Base-by-base conservation (phyloP, 108 stramenopile genomes). In the Cyclotella baltica region DNA sequence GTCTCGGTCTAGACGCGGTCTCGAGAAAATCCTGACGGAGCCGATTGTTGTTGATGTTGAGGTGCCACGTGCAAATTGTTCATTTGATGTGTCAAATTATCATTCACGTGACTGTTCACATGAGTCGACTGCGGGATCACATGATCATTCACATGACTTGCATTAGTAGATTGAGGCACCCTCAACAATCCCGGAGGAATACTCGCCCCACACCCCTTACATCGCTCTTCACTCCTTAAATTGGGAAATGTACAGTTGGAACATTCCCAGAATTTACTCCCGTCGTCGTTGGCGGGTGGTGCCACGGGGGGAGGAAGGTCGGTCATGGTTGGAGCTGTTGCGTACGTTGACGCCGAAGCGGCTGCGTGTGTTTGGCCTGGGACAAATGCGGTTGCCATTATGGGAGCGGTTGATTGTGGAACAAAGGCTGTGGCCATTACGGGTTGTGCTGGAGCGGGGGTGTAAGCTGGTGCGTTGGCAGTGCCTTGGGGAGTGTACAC, bases 351-450 rank as follows among this genome's bases (percentile, higher is more conserved):
- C 6, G 31, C 35, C 5, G 61, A 35, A 16, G n/a, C n/a, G n/a
- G n/a, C n/a, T n/a, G n/a, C n/a, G n/a, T 1, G 0, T 3, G 31
- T 3, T 34, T 18, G 15, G 31, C 31, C 27, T 5, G 55, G 11
- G 11, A 56, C 55, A 62, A 11, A 62, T 15, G 75, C 75, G 29
- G 65, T 66, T 11, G 75, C 75, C 8, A 47, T 22, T 27, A 76
- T 65, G 11, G 75, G 75, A 19, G 53, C 28, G 1, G 57, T 22
- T 11, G 56, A 8, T 30, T 40, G 59, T 29, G 76, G 37, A 19
- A 70, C 76, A 18, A 46, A 68, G 33, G 75, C 67, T 47, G 75
- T 76, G n/a, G 75, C 75, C 67, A 61, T 31, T 46, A 68, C 75
- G 58, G 40, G 71, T 43, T 59, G 56, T 2, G 20, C 48, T 56